A percentile compares a stretch with the other conserved stretches of the same genome.
Conservation (phyloP, 805 yeast genomes). For the Sugiyamaella floridensis region DNA sequence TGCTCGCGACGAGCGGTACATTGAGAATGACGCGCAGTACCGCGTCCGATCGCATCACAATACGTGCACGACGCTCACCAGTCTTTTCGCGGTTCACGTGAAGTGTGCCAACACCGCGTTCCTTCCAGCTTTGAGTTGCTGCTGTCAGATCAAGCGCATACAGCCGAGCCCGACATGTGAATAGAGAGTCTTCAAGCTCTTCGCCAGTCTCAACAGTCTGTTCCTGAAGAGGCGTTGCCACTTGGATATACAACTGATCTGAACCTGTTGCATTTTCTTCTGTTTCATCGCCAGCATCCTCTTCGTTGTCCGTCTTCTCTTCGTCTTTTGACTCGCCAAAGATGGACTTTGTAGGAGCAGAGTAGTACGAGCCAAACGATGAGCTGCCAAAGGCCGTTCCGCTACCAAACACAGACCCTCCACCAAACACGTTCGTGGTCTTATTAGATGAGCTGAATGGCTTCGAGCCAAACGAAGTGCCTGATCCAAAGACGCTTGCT, state of each 20-base stretch:
- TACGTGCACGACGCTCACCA: conserved; percentile 41
- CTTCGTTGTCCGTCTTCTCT: conserved; percentile 20
- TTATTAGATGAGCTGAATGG: neutral
- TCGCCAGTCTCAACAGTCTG: conserved; percentile 72
- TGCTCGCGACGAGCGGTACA: conserved; percentile 53
- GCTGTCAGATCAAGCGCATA: conserved; percentile 65
- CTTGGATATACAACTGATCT: conserved; percentile 29
- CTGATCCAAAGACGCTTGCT: conserved; percentile 37
- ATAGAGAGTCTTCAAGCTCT: conserved; percentile 69
- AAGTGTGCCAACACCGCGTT: conserved; percentile 83
- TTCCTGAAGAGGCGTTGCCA: conserved; percentile 25
- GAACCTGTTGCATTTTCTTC: conserved; percentile 1
- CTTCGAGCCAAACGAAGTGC: conserved; percentile 23
- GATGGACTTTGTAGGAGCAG: conserved; percentile 11
- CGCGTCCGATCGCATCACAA: conserved; percentile 89
- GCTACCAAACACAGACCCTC: conserved; percentile 8
- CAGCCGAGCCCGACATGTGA: conserved; percentile 66
- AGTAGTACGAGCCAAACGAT: conserved; percentile 11
- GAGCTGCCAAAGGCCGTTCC: conserved; percentile 10
- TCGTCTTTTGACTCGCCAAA: conserved; percentile 21
- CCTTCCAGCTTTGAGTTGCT: conserved; percentile 83
- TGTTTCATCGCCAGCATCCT: conserved; percentile 26
- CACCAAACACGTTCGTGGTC: neutral
- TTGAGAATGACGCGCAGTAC: conserved; percentile 76
- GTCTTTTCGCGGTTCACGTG: conserved; percentile 54